Evolutionary conservation across 139 green algal genomes (phyloP).

Genomic region (Coelastrella sp.): DNA sequence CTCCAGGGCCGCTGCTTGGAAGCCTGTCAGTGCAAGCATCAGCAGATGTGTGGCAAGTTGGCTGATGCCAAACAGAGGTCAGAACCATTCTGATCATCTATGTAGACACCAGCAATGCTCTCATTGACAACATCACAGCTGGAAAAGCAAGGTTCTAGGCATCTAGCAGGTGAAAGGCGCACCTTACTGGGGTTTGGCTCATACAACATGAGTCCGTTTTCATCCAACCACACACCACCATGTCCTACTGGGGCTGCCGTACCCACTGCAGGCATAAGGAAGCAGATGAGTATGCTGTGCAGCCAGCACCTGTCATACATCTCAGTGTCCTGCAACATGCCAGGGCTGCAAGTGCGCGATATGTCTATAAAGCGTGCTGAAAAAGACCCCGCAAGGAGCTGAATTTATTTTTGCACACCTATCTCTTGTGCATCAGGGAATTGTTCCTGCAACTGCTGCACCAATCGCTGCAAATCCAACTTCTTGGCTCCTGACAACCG

Average conservation of each 20-base stretch:
- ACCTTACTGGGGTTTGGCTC: conserved; percentile 57
- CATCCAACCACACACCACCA: conserved; percentile 56
- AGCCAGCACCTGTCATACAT: neutral
- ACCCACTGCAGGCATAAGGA: conserved; percentile 17
- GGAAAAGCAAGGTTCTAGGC: too few species aligned
- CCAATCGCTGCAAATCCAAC: conserved; percentile 45
- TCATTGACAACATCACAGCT: too few species aligned
- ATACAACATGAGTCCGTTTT: conserved; percentile 63
- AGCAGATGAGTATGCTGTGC: neutral
- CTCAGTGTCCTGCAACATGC: neutral
- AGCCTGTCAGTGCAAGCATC: neutral
- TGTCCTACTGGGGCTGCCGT: neutral
- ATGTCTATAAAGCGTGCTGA: too few species aligned
- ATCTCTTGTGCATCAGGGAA: conserved; percentile 34
- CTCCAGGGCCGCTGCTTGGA: conserved; percentile 58
- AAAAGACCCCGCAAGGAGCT: too few species aligned
- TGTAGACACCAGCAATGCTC: too few species aligned
- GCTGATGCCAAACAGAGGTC: too few species aligned
- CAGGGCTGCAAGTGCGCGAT: neutral
- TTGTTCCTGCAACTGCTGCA: conserved; percentile 34
- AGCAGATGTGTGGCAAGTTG: neutral
- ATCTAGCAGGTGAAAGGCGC: neutral
- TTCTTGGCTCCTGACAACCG: conserved; percentile 34
- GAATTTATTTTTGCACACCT: neutral
- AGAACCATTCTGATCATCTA: too few species aligned